Evolutionary conservation across 768 basidiomycete species (phyloP), one percentile per base, ranked within the genome.

Genomic region (Tricholoma hemisulphureum): DNA sequence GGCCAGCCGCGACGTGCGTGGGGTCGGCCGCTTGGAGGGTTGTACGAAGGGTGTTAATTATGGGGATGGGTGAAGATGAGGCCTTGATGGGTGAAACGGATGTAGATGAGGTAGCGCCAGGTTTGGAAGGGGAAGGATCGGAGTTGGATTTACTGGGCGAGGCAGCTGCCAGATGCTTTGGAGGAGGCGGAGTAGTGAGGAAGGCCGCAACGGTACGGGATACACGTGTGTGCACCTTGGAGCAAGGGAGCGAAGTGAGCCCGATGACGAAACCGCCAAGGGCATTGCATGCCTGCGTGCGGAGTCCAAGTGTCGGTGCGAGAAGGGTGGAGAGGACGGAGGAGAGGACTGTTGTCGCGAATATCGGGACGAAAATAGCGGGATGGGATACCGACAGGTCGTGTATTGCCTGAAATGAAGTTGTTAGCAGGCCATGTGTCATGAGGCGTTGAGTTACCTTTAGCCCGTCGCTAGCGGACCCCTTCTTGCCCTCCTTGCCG

Each of bases 401-500:
- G 59, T 88, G 84, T 28, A 92, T 78, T 4, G 89, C 90, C 90
- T 91, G 55, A 10, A 43, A 45, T n/a, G 7, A 34, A 21, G 21
- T 29, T 21, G 56, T 43, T 64, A 50, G 13, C 3, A 21, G 20
- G 28, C 49, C 53, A 45, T 26, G 55, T 43, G 24, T 24, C 39
- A 56, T 49, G 60, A 54, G 60, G 23, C 6, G 37, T 24, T 14
- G 31, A 34, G 39, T 63, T 67, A 87, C 91, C 81, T 86, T 90
- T 46, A 92, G 77, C 20, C 88, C 89, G 69, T 94, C 91, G 31
- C 81, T 87, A 1, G 79, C 81, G 4, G 91, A 84, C 0, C 92
- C 92, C 65, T 91, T 93, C 76, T 93, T 93, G 9, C 92, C 92
- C 69, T 94, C 92, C 67, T 90, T 91, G 5, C 92, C 92, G 13